Evolutionary conservation across 768 basidiomycete species (phyloP), one percentile per base, ranked within the genome.

Genomic region (Termitomyces sp.): DNA sequence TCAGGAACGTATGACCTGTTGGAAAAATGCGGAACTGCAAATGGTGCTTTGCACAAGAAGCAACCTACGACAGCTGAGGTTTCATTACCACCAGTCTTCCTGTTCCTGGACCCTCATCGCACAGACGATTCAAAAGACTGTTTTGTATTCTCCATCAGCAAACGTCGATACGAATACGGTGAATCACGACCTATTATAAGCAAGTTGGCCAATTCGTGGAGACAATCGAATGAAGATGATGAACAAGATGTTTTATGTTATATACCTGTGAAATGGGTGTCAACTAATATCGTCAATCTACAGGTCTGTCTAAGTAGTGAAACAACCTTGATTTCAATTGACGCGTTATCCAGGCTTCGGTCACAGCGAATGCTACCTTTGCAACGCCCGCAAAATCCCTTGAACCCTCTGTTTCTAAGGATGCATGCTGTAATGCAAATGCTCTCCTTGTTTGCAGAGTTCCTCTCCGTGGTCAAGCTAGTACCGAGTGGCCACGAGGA

Each of bases 21-120:
- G 53, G 87, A 90, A 61, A 88, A 87, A 67, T 98, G 95, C 57
- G 94, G 94, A 7, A 92, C 92, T 2, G 92, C 95, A 8, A 92
- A 90, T 67, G 80, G 81, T 26, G 88, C 89, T 22, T 75, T 98
- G 48, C 93, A 96, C 72, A 86, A 83, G 70, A 86, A 82, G 61
- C 67, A 77, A 24, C 51, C 69, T 16, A 69, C 70, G 10, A 55
- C 69, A 0, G 76, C 74, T n/a, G 83, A 85, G n/a, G 63, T 55
- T 2, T 66, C 71, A 7, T 71, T 84, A 30, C 86, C 88, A 0
- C 81, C 87, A 0, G 67, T 97, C 12, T 93, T 86, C 74, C 76
- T 92, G 76, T 80, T 97, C 64, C 82, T 97, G 64, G 93, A 97
- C 67, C 93, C 94, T 14, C 86, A 88, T 35, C 83, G 94, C 1